Evolutionary conservation across 2,329 filamentous ascomycete species (phyloP), one percentile per base, ranked within the genome.

Genomic region (Trichoderma hamatum): DNA sequence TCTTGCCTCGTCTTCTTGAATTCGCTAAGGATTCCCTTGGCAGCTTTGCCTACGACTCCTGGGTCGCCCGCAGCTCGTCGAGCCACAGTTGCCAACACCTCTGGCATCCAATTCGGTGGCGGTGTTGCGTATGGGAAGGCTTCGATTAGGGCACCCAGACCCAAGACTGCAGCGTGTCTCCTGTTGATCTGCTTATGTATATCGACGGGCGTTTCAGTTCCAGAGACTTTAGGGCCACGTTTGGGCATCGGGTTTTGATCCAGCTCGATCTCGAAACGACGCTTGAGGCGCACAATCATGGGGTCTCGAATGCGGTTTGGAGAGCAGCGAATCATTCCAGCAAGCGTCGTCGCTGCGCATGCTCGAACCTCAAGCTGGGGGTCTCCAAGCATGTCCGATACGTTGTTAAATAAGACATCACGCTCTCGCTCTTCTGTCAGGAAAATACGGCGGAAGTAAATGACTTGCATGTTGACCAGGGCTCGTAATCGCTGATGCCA

Each of bases 1-100:
- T 99, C 96, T 80, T 99, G 96, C 78, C 96, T 90, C 56, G 96
- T 99, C 88, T 99, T 99, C 84, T 99, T 99, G 85, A 99, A 99
- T 76, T 99, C 96, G 71, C 94, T 94, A 72, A 99, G 83, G 43
- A 97, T 94, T 21, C 87, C 88, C 86, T 99, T 99, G 13, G 97
- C 96, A 70, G 95, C 96, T 81, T 97, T 97, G 3, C 96, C 96
- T 67, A 99, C 94, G 69, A 96, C 90, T 0, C 96, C 96, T 0
- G 93, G 89, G 76, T 99, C 96, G 58, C 89, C 92, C 1, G 95
- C 94, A 11, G 96, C 94, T 73, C 91, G 90, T 43, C 91, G 89
- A 6, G 95, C 96, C 72, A 99, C 81, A 13, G 90, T 91, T 13
- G 95, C 94, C 65, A 99, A 82, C 30, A 97, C 91, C 75, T 96